These are phyloP conservation scores for Chaetomium fimeti DNA, from an alignment of 495 filamentous ascomycete species.

Conservation along the genomic window DNA sequence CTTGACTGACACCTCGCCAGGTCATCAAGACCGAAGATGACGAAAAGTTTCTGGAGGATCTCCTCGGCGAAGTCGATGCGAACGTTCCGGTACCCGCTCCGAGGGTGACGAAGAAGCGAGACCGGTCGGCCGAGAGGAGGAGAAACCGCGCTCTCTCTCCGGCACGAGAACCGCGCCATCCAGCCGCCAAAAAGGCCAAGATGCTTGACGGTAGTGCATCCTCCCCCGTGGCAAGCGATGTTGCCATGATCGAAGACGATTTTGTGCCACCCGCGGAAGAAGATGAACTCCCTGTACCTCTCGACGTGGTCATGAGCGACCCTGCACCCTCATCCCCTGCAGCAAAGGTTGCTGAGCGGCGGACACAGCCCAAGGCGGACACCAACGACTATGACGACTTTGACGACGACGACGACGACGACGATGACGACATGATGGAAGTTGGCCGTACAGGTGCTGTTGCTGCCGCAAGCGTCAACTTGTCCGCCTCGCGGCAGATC, in stretches of 20 bases:
- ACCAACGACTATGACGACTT: slow-evolving; percentile 40
- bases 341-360: slow-evolving; percentile 74
- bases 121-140: slow-evolving; percentile 70
- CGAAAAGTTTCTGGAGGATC: slow-evolving; percentile 75
- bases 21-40: slow-evolving; percentile 74
- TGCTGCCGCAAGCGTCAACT: slow-evolving; percentile 71
- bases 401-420: slow-evolving; percentile 68
- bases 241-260: slow-evolving; percentile 56
- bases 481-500: slow-evolving; percentile 75
- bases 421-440: slow-evolving; percentile 82
- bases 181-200: slow-evolving; percentile 51
- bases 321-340: slow-evolving; percentile 83
- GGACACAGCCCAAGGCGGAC: slow-evolving; percentile 62
- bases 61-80: slow-evolving; percentile 85
- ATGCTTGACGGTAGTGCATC: slow-evolving; percentile 43
- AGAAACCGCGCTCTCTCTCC: slow-evolving; percentile 82
- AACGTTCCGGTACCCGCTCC: slow-evolving; percentile 63
- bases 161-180: slow-evolving; percentile 48
- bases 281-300: slow-evolving; percentile 47
- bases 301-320: slow-evolving; percentile 73
- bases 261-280: slow-evolving; percentile 56
- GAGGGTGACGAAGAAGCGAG: slow-evolving; percentile 55
- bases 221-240: slow-evolving; percentile 44
- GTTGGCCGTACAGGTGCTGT: slow-evolving; percentile 73
- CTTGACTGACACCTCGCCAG: slow-evolving; percentile 27